phyloP scores from a whole-genome alignment of 2,329 filamentous ascomycete genomes.

The Claviceps sp. region DNA sequence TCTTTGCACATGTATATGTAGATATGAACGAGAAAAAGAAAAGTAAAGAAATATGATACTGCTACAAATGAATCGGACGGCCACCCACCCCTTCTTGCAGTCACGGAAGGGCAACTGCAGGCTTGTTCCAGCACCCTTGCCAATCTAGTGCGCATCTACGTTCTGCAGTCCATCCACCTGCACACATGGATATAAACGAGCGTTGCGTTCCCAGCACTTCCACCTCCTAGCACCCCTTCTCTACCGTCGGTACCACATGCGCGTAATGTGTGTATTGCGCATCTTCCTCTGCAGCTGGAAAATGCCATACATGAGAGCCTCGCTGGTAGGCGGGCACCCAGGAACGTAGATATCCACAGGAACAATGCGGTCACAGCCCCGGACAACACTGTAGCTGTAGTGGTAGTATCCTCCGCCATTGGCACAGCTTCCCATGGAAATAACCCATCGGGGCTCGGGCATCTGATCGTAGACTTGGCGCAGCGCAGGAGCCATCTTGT shows the following conservation, averaged over 20 bases:
- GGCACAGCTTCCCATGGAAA: slow-evolving; percentile 72
- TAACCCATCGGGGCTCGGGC: slow-evolving; percentile 80
- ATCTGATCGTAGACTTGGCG: slow-evolving; percentile 92
- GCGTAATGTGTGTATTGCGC: slow-evolving; percentile 41
- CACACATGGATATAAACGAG: neutral
- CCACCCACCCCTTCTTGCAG: no score
- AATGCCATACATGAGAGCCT: slow-evolving; percentile 55
- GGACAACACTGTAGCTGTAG: slow-evolving; percentile 67
- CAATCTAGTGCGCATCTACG: neutral
- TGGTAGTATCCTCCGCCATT: slow-evolving; percentile 82
- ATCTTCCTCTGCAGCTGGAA: slow-evolving; percentile 70
- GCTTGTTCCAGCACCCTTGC: neutral
- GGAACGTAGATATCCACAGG: slow-evolving; percentile 73
- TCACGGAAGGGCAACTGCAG: neutral
- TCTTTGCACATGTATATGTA: neutral
- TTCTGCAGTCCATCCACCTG: neutral
- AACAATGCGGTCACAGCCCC: slow-evolving; percentile 63
- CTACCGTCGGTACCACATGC: slow-evolving; percentile 47
- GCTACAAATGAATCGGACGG: neutral
- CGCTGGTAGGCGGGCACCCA: slow-evolving; percentile 51
- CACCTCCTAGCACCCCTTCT: neutral
- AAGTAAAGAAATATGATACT: neutral
- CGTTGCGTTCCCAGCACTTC: neutral
- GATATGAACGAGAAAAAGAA: neutral
- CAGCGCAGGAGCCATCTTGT: slow-evolving; percentile 90